Percentiles rank a stretch among this genome's conserved stretches.
phyloP scores from a whole-genome alignment of 2,329 filamentous ascomycete genomes.

The Neofusicoccum sp. region DNA sequence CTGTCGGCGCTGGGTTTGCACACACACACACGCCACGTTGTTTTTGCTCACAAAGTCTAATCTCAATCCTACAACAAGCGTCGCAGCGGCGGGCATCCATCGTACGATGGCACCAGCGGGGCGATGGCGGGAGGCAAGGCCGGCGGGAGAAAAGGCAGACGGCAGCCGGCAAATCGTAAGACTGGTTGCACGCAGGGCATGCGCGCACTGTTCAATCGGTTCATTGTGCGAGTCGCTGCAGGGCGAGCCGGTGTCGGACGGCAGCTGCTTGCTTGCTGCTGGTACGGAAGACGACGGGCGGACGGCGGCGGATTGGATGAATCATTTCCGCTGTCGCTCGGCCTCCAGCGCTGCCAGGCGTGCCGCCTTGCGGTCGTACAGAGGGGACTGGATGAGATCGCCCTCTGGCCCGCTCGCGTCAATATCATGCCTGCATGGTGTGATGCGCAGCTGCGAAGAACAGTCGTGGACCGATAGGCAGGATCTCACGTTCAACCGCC shows the following conservation, averaged over 20 bases:
- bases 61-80: neutral
- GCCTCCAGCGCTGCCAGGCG: neutral
- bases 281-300: neutral
- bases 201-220: neutral
- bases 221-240: neutral
- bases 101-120: neutral
- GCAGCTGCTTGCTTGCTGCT: neutral
- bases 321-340: slow-evolving; percentile 9
- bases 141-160: neutral
- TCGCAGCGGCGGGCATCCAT: neutral
- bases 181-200: neutral
- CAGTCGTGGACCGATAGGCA: neutral
- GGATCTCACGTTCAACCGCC: neutral
- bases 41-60: slow-evolving; percentile 9
- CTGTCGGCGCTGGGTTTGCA: neutral
- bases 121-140: neutral
- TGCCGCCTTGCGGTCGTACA: neutral
- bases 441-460: slow-evolving; percentile 3
- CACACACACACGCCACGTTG: slow-evolving; percentile 7
- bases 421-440: slow-evolving; percentile 4
- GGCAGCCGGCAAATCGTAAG: slow-evolving; percentile 1
- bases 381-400: neutral
- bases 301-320: neutral
- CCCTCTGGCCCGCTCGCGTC: neutral
- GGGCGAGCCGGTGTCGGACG: neutral